Evolutionary conservation across 495 filamentous ascomycete species (phyloP).

Genomic region (Oidiodendron maius): DNA sequence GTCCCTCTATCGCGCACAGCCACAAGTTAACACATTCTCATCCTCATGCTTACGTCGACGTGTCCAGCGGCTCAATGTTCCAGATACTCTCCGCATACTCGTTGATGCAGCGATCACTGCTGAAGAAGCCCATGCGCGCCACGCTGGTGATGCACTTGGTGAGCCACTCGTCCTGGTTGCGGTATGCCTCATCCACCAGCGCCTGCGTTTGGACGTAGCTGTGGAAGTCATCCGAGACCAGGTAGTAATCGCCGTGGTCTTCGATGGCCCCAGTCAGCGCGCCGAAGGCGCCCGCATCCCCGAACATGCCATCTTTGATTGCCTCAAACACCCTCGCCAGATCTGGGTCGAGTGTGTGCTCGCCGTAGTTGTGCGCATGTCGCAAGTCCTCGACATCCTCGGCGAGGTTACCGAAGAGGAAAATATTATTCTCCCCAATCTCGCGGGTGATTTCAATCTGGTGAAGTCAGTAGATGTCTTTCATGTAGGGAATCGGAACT

Average conservation of each 20-base stretch:
- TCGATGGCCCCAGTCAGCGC: slow-evolving; percentile 76
- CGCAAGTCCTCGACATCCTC: slow-evolving; percentile 97
- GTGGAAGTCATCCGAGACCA: slow-evolving; percentile 94
- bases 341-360: slow-evolving; percentile 67
- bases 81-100: slow-evolving; percentile 98
- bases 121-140: slow-evolving; percentile 94
- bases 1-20: neutral
- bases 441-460: slow-evolving; percentile 98
- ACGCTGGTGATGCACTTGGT: slow-evolving; percentile 84
- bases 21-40: slow-evolving; percentile 18
- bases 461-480: slow-evolving; percentile 5
- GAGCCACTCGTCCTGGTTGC: slow-evolving; percentile 86
- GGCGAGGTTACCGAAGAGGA: slow-evolving; percentile 93
- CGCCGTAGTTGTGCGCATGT: slow-evolving; percentile 78
- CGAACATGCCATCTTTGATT: slow-evolving; percentile 73
- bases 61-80: slow-evolving; percentile 73
- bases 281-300: slow-evolving; percentile 66
- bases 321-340: slow-evolving; percentile 76
- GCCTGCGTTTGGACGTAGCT: slow-evolving; percentile 86
- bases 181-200: slow-evolving; percentile 85
- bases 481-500: slow-evolving; percentile 27
- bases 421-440: slow-evolving; percentile 92
- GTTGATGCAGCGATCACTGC: slow-evolving; percentile 89
- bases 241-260: slow-evolving; percentile 94
- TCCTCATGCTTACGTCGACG: no score